Evolutionary conservation across 176 grass and related monocot genomes (phyloP), one percentile per base, ranked within the genome.

Genomic region (Avena insularis): DNA sequence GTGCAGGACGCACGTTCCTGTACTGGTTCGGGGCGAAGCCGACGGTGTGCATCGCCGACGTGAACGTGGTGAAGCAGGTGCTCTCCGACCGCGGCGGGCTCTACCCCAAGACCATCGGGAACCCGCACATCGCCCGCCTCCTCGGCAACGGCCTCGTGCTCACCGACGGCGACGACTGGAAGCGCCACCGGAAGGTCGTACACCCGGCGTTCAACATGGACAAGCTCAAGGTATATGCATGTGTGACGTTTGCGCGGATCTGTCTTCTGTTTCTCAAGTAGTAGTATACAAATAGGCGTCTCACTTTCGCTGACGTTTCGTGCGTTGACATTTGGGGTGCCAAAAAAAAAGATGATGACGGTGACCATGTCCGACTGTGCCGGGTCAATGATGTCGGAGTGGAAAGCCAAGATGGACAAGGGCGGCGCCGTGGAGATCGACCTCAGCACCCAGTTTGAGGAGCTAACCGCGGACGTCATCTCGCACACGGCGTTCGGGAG

Each of bases 141-240:
- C 15, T 96, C 13, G 94, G 94, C 17, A 90, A 88, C 1, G 69
- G 94, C 85, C 79, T 96, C 79, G n/a, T 84, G 0, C 25, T 92
- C 60, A 80, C 51, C 9, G 74, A 93, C 64, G 91, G 91, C 38
- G 77, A 90, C 1, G 89, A 93, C 3, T 96, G 94, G 94, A 84
- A 84, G 61, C 89, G 91, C 53, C 94, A 95, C 80, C 84, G 79
- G 3, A 91, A 81, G 58, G 89, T 91, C 15, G 78, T 95, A 12
- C 77, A 89, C 82, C 94, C 89, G 0, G 94, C 87, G 0, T 95
- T 87, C 74, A 77, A 77, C 74, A 77, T 77, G 74, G 74, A 77
- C 15, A 77, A 77, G 74, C 74, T 77, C 74, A 95, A 95, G 92
- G 89, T 83, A 7, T 35, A 27, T 61, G 9, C 27, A 21, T 0